Evolutionary conservation across 1,284 basidiomycete species (phyloP).

Genomic region (Naganishia cerealis): DNA sequence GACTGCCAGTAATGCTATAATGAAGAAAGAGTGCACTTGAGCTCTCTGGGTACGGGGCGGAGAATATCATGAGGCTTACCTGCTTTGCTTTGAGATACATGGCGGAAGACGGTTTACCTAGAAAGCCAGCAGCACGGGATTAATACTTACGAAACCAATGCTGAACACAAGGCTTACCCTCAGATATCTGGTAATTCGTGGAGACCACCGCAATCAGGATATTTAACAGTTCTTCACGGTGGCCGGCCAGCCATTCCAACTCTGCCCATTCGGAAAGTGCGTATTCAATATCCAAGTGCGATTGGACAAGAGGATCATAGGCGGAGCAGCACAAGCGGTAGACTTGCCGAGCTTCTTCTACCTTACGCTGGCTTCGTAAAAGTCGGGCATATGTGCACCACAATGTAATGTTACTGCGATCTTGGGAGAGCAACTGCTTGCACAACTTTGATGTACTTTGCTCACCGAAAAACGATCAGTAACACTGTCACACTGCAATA

Average conservation of each 20-base stretch:
- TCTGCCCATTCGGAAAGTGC: conserved; percentile 84
- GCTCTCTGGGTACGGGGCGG: not conserved
- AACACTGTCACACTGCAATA: not conserved
- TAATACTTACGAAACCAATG: not conserved
- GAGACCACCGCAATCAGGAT: conserved; percentile 17
- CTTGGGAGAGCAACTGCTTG: conserved; percentile 52
- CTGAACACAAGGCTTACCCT: not conserved
- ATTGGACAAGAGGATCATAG: conserved; percentile 4
- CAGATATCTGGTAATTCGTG: conserved; percentile 6
- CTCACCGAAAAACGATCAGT: conserved; percentile 12
- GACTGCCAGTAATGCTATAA: conserved; percentile 21
- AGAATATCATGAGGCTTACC: conserved; percentile 35
- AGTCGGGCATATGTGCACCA: conserved; percentile 82
- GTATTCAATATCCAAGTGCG: not conserved
- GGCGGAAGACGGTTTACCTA: conserved; percentile 34
- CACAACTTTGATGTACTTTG: conserved; percentile 36
- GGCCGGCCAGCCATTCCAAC: conserved; percentile 64
- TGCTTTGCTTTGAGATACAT: conserved; percentile 45
- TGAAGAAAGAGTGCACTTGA: not conserved
- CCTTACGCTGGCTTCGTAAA: conserved; percentile 65
- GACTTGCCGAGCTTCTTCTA: conserved; percentile 75
- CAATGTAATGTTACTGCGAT: conserved; percentile 67
- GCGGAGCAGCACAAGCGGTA: conserved; percentile 62
- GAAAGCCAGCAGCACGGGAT: not conserved
- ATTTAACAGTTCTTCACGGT: conserved; percentile 3